Conservation (phyloP, 1,139 yeast genomes). For the Magnusiomyces clavatus region DNA sequence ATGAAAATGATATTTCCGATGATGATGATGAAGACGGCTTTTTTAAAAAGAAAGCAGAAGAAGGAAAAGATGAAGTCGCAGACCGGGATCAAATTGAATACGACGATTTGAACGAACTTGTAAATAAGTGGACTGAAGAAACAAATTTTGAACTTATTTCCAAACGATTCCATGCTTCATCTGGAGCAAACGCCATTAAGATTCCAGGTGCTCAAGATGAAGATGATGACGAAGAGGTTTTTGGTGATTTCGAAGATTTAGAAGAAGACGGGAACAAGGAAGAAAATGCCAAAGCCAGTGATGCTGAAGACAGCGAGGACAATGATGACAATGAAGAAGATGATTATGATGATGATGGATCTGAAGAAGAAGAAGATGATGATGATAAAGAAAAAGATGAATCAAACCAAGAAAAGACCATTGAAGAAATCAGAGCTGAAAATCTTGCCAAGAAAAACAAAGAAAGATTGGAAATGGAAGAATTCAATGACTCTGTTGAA, state of each 20-base stretch:
- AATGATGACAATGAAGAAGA: conserved; percentile 32
- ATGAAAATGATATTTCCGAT: conserved; percentile 28
- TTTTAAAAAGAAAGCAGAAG: conserved; percentile 45
- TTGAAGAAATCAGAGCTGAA: conserved; percentile 46
- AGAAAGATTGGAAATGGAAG: conserved; percentile 81
- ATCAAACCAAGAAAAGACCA: conserved; percentile 29
- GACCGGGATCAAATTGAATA: conserved; percentile 16
- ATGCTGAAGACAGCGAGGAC: conserved; percentile 11
- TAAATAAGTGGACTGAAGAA: conserved; percentile 41
- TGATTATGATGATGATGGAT: conserved; percentile 40
- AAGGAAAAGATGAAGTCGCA: conserved; percentile 27
- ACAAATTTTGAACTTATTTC: conserved; percentile 40
- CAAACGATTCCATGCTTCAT: conserved; percentile 31
- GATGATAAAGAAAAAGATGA: conserved; percentile 38
- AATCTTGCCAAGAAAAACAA: conserved; percentile 89
- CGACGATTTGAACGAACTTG: conserved; percentile 20
- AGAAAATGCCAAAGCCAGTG: conserved; percentile 4
- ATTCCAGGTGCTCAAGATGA: conserved; percentile 23
- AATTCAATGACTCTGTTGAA: conserved; percentile 57
- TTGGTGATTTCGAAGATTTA: conserved; percentile 76
- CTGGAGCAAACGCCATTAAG: too few relatives aligned
- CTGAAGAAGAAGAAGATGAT: conserved; percentile 51
- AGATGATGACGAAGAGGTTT: conserved; percentile 44
- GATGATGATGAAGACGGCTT: conserved; percentile 57
- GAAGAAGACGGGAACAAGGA: conserved; percentile 40